phyloP scores from a whole-genome alignment of 2,329 filamentous ascomycete genomes.

The Thelonectria blattea region DNA sequence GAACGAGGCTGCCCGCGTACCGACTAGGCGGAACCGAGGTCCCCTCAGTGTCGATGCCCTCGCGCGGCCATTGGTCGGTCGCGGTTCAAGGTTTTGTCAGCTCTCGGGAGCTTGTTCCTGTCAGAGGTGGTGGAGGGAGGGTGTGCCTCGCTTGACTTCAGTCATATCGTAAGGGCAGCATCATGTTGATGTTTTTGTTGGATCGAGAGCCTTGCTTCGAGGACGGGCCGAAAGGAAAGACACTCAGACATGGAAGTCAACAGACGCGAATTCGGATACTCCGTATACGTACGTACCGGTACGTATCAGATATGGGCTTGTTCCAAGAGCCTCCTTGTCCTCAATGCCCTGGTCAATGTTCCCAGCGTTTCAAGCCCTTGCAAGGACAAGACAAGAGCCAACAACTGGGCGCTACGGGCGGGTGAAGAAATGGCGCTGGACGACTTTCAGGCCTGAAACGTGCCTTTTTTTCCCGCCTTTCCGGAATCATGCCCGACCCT shows the following conservation, averaged over 20 bases:
- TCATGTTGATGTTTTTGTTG: constrained; percentile 25
- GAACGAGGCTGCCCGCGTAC: neutral
- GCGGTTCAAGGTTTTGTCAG: neutral
- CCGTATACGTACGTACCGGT: too few species aligned
- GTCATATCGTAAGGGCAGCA: constrained; percentile 31
- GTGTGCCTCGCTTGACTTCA: constrained; percentile 17
- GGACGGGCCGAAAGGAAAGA: neutral
- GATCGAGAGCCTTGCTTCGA: neutral
- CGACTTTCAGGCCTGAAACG: constrained; percentile 24
- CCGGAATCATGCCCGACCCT: constrained; percentile 20
- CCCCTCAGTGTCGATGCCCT: neutral
- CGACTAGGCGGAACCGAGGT: neutral
- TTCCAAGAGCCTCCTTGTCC: neutral
- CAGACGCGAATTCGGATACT: too few species aligned
- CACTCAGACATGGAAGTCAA: too few species aligned
- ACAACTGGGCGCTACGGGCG: too few species aligned
- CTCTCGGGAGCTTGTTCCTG: neutral
- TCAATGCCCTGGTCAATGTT: too few species aligned
- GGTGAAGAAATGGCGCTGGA: too few species aligned
- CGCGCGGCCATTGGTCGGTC: neutral
- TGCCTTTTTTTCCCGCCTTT: neutral
- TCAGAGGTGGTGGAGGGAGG: constrained; percentile 1
- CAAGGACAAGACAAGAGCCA: constrained; percentile 10
- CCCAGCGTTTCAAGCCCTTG: too few species aligned
- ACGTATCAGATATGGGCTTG: too few species aligned